Evolutionary conservation across 1,284 basidiomycete genomes (phyloP), one percentile per base, ranked within the genome.

Genomic region (Pterula multifida): DNA sequence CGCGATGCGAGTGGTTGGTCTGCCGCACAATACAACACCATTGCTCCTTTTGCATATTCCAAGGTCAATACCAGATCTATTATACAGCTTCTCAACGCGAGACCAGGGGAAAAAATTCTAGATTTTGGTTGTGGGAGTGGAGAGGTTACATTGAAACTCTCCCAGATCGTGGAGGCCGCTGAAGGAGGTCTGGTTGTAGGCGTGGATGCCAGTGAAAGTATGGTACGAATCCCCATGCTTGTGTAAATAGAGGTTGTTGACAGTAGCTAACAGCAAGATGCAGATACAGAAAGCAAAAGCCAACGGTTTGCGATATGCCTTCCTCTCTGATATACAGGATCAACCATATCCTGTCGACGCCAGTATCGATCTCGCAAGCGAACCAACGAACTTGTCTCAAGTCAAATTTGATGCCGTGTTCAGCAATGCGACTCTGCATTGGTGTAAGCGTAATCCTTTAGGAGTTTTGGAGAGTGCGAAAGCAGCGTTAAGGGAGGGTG

Each of bases 41-140:
- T 65, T 4, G 81, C 76, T 3, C 64, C 77, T 3, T 91, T 87
- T 58, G 86, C 90, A 23, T 92, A 88, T 62, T 85, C 85, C 0
- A 57, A 73, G n/a, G 67, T 69, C 12, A 81, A 73, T 62, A 82
- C 81, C 0, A 61, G 71, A 0, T 72, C 81, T 1, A 71, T 91
- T 19, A 63, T 90, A 4, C 66, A 69, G 2, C 67, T 89, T n/a
- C 71, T 91, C 15, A 62, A 73, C 23, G 69, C 85, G 0, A 57
- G 73, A 55, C 70, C 73, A 0, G 85, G 85, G 1, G 84, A 91
- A 55, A 67, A 67, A 44, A 81, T 92, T 51, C 68, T 86, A 42
- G 90, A 92, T 59, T 68, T 92, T 36, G 89, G 90, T 2, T 91
- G 89, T 59, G 89, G 90, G 3, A 87, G 79, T 44, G 89, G 87